phyloP scores from a whole-genome alignment of 2,329 filamentous ascomycete genomes.

The Penicillium crustosum region DNA sequence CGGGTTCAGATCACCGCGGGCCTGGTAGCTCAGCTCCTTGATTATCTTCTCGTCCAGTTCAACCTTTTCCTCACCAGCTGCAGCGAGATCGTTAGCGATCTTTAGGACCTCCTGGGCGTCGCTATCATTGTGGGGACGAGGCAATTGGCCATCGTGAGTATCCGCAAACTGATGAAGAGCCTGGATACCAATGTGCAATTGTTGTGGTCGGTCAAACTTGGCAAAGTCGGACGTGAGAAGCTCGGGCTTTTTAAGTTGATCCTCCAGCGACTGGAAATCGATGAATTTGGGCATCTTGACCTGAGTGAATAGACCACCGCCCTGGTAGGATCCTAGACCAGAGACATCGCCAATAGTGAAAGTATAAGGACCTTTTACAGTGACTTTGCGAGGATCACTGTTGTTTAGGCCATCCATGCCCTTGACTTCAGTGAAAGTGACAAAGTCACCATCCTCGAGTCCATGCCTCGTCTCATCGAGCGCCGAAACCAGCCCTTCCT shows the following conservation, averaged over 20 bases:
- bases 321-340: slow-evolving; percentile 79
- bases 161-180: slow-evolving; percentile 84
- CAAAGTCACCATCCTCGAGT: slow-evolving; percentile 91
- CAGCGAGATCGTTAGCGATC: slow-evolving; percentile 71
- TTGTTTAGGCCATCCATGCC: slow-evolving; percentile 88
- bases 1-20: slow-evolving; percentile 82
- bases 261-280: slow-evolving; percentile 78
- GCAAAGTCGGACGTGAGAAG: slow-evolving; percentile 92
- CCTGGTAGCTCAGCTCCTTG: slow-evolving; percentile 91
- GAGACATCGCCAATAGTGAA: slow-evolving; percentile 96
- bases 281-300: slow-evolving; percentile 98
- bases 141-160: slow-evolving; percentile 67
- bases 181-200: slow-evolving; percentile 90
- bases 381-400: slow-evolving; percentile 81
- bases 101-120: slow-evolving; percentile 78
- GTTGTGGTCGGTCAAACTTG: slow-evolving; percentile 92
- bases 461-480: slow-evolving; percentile 94
- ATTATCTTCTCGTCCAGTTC: slow-evolving; percentile 92
- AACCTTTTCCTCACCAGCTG: slow-evolving; percentile 65
- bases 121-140: slow-evolving; percentile 77
- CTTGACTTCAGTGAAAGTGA: slow-evolving; percentile 90
- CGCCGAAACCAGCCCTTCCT: slow-evolving; percentile 86
- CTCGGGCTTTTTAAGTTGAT: slow-evolving; percentile 81
- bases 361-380: slow-evolving; percentile 92
- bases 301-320: slow-evolving; percentile 87